A percentile compares a stretch with the other conserved stretches of the same genome.
Conservation (phyloP, 768 basidiomycete species). For the Ramaria sp. region DNA sequence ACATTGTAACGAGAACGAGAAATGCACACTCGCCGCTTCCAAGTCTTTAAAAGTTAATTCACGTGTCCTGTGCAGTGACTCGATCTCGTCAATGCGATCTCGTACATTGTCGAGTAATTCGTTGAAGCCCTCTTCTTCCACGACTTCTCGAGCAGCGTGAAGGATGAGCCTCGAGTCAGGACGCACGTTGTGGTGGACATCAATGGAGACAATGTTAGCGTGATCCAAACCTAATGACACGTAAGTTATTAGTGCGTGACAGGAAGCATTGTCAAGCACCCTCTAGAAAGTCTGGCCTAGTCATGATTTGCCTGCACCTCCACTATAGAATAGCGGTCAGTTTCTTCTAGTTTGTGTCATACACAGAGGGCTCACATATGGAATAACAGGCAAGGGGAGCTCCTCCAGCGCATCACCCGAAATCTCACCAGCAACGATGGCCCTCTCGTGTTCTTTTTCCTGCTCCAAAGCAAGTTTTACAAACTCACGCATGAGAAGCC, state of each 20-base stretch:
- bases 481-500: conserved; percentile 66
- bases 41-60: conserved; percentile 41
- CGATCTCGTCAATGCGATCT: conserved; percentile 76
- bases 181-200: conserved; percentile 66
- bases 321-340: conserved; percentile 29
- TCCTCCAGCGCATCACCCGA: conserved; percentile 25
- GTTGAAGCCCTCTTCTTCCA: conserved; percentile 67
- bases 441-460: conserved; percentile 31
- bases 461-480: conserved; percentile 47
- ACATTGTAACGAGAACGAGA: not conserved
- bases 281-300: conserved; percentile 72
- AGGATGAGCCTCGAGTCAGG: conserved; percentile 74
- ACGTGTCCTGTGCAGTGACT: conserved; percentile 68
- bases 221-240: conserved; percentile 44
- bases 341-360: not conserved
- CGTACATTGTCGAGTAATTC: conserved; percentile 64
- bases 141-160: conserved; percentile 59
- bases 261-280: conserved; percentile 27
- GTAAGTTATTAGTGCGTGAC: not conserved
- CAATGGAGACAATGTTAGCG: conserved; percentile 66
- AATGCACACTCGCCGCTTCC: conserved; percentile 26
- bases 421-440: conserved; percentile 24
- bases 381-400: conserved; percentile 49
- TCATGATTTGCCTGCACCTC: conserved; percentile 73
- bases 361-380: conserved; percentile 33